A percentile compares a stretch with the other conserved stretches of the same genome.
Conservation (phyloP, 2,329 filamentous ascomycete genomes). For the Fusarium camptoceras region DNA sequence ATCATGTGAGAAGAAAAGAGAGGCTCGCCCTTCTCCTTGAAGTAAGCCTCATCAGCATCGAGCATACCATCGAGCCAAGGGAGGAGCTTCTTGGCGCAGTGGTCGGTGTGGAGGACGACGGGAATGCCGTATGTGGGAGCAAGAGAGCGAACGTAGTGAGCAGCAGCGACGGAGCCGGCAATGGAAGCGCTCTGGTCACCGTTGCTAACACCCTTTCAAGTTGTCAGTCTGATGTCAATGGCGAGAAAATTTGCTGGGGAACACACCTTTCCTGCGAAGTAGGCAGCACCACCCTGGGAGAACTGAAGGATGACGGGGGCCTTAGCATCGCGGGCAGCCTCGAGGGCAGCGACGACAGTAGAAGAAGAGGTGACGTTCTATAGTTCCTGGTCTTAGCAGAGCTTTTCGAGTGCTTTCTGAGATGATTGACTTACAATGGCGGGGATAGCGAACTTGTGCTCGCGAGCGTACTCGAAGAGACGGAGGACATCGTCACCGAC, state of each 20-base stretch:
- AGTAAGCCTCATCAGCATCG: constrained; percentile 92
- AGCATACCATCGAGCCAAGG: constrained; percentile 98
- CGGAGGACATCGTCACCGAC: constrained; percentile 65
- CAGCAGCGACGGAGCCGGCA: constrained; percentile 86
- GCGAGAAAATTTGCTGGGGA: neutral
- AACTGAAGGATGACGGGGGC: constrained; percentile 93
- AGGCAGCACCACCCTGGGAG: constrained; percentile 93
- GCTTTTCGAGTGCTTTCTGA: neutral
- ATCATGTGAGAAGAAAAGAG: constrained; percentile 99
- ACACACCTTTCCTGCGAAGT: constrained; percentile 85
- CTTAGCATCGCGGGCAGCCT: constrained; percentile 93
- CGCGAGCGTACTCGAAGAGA: constrained; percentile 90
- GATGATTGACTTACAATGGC: constrained; percentile 66
- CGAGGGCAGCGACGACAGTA: constrained; percentile 80
- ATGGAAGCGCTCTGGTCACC: constrained; percentile 87
- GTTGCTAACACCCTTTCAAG: constrained; percentile 77
- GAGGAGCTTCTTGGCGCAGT: constrained; percentile 99
- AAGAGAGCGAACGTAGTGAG: constrained; percentile 91
- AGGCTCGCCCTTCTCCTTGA: constrained; percentile 91
- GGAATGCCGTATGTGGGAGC: constrained; percentile 90
- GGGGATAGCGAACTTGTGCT: constrained; percentile 89
- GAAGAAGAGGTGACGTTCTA: constrained; percentile 93
- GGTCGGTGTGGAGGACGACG: constrained; percentile 95
- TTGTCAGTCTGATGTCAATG: constrained; percentile 25
- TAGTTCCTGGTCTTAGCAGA: constrained; percentile 2